Conservation (phyloP, 2,329 filamentous ascomycete species). For the Fusarium anguioides region DNA sequence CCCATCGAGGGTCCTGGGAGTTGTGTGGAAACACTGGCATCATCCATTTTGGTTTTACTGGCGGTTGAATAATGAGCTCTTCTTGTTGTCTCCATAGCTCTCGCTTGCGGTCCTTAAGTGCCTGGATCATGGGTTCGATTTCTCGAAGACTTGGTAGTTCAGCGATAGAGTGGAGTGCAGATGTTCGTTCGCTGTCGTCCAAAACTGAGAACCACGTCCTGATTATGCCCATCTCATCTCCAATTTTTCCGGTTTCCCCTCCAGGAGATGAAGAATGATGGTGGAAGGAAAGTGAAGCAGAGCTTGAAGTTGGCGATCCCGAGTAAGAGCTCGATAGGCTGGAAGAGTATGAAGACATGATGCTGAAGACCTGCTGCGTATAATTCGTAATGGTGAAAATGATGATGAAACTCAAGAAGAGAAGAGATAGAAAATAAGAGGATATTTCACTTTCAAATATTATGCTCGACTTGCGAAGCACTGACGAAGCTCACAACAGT, state of each 20-base stretch:
- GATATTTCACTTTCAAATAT: slow-evolving; percentile 5
- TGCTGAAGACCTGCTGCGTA: slow-evolving; percentile 2
- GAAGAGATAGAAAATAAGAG: neutral
- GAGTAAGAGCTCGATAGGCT: slow-evolving; percentile 33
- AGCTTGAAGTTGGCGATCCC: slow-evolving; percentile 39
- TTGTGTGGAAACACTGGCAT: slow-evolving; percentile 41
- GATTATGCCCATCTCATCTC: slow-evolving; percentile 40
- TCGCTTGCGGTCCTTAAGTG: slow-evolving; percentile 43
- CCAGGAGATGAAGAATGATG: neutral
- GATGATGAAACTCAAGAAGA: neutral
- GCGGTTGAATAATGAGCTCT: slow-evolving; percentile 41
- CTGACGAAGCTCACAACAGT: slow-evolving; percentile 12
- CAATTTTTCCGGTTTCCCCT: slow-evolving; percentile 30
- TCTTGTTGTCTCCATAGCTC: slow-evolving; percentile 42
- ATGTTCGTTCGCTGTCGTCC: slow-evolving; percentile 36
- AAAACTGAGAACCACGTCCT: slow-evolving; percentile 43
- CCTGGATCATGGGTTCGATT: slow-evolving; percentile 44
- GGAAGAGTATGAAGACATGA: slow-evolving; percentile 40
- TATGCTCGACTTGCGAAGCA: neutral
- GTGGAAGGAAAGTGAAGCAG: slow-evolving; percentile 33
- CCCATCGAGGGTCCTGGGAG: slow-evolving; percentile 42
- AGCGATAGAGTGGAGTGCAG: slow-evolving; percentile 40
- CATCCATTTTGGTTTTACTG: slow-evolving; percentile 39
- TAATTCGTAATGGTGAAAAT: neutral
- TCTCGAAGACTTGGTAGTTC: slow-evolving; percentile 42